phyloP scores from a whole-genome alignment of 2,329 filamentous ascomycete species.

The Hymenoscyphus repandus region DNA sequence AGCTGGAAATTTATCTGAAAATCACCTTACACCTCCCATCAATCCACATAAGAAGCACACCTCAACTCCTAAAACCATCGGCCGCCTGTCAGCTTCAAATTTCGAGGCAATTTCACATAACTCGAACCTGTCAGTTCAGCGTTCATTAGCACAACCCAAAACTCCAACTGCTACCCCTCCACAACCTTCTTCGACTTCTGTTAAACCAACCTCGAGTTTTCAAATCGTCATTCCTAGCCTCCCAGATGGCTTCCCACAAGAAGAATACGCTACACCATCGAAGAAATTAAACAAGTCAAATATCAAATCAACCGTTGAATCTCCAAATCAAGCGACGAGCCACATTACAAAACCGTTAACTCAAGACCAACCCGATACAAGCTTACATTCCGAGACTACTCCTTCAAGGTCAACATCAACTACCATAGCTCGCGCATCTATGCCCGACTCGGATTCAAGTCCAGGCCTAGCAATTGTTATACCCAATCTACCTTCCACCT shows the following conservation, averaged over 20 bases:
- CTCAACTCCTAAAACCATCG: no score
- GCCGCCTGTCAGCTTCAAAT: not conserved
- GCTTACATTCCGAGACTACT: not conserved
- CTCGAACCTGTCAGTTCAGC: conserved; percentile 11
- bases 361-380: no score
- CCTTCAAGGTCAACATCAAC: not conserved
- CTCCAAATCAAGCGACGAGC: conserved; percentile 41
- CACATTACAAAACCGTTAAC: conserved; percentile 31
- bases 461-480: conserved; percentile 24
- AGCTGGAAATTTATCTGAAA: no score
- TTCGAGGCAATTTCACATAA: conserved; percentile 13
- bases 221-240: conserved; percentile 25
- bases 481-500: conserved; percentile 19
- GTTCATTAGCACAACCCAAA: conserved; percentile 2
- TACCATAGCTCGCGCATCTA: not conserved
- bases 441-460: conserved; percentile 11
- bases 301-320: conserved; percentile 17
- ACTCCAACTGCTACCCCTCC: conserved; percentile 16
- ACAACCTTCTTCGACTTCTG: conserved; percentile 34
- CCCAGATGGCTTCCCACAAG: conserved; percentile 18
- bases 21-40: no score
- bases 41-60: no score
- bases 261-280: conserved; percentile 28
- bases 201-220: conserved; percentile 31
- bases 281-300: conserved; percentile 23